Conservation (phyloP, 257 asterid species). For the Thymus quinquecostatus region DNA sequence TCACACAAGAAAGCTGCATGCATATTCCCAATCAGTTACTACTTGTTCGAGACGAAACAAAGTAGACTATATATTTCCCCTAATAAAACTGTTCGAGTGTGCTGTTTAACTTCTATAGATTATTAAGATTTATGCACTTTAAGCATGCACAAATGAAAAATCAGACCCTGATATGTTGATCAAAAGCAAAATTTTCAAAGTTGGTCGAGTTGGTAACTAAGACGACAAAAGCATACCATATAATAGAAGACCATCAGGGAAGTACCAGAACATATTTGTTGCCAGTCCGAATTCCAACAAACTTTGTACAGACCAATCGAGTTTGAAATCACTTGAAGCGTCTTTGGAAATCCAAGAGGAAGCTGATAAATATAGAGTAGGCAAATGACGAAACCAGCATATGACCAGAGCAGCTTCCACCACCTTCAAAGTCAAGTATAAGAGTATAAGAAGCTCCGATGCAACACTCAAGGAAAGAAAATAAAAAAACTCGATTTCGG, state of each 20-base stretch:
- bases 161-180: not conserved
- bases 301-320: constrained; percentile 69
- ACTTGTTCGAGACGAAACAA: not conserved
- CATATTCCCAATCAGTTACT: constrained; percentile 30
- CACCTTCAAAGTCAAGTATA: constrained; percentile 60
- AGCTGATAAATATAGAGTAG: constrained; percentile 77
- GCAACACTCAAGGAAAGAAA: constrained; percentile 32
- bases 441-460: constrained; percentile 46
- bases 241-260: constrained; percentile 72
- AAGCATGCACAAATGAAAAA: too few species aligned
- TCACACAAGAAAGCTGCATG: constrained; percentile 69
- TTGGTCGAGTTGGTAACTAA: constrained; percentile 33
- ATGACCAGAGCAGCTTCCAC: constrained; percentile 85
- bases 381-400: constrained; percentile 77
- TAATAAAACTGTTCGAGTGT: constrained; percentile 3
- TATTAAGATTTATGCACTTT: not conserved
- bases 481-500: not conserved
- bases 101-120: constrained; percentile 1
- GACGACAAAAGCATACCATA: constrained; percentile 61
- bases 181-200: constrained; percentile 18
- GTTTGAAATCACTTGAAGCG: constrained; percentile 41
- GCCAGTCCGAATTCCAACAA: constrained; percentile 65
- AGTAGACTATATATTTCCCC: constrained; percentile 18
- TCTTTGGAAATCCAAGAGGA: constrained; percentile 57
- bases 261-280: constrained; percentile 68